Conservation (phyloP, 345 rosid species). For the Melastoma malabathricum region DNA sequence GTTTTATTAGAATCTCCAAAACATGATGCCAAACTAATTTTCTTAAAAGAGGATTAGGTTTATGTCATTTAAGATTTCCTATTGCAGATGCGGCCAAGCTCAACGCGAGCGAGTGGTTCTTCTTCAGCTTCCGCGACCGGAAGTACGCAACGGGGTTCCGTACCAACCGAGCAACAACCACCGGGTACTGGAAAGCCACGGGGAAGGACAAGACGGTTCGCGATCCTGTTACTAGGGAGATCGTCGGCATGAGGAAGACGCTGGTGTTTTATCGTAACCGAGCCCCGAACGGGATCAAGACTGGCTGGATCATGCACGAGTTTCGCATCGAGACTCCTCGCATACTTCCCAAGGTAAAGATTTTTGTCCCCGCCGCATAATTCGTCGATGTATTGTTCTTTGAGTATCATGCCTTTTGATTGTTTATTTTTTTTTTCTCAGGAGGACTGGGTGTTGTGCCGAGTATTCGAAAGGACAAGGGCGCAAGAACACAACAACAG, state of each 20-base stretch:
- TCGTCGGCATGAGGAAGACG: slow-evolving; percentile 1
- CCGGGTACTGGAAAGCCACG: slow-evolving; percentile 3
- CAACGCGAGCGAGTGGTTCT: slow-evolving; percentile 3
- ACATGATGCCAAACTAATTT: too few relatives aligned
- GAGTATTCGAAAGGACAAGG: too few relatives aligned
- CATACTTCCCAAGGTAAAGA: neutral
- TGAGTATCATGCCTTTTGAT: too few relatives aligned
- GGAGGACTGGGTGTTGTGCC: too few relatives aligned
- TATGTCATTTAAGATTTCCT: too few relatives aligned
- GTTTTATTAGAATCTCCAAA: too few relatives aligned
- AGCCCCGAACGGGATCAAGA: slow-evolving; percentile 3
- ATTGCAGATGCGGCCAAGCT: slow-evolving; percentile 1
- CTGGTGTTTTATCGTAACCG: slow-evolving; percentile 1
- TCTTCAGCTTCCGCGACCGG: slow-evolving; percentile 3
- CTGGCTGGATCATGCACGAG: slow-evolving; percentile 3
- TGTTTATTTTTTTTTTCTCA: too few relatives aligned
- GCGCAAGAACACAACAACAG: too few relatives aligned
- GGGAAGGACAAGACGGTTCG: slow-evolving; percentile 1
- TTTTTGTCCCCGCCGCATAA: too few relatives aligned
- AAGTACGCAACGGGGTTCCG: slow-evolving; percentile 3
- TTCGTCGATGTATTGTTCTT: too few relatives aligned
- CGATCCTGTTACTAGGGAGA: neutral
- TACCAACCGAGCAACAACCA: neutral
- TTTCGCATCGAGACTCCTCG: slow-evolving; percentile 1
- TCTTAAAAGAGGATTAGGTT: too few relatives aligned